Percentiles rank a stretch among this genome's conserved stretches.
Conservation (phyloP, 2,329 filamentous ascomycete genomes). For the Pseudopyrenochaeta lycopersici region DNA sequence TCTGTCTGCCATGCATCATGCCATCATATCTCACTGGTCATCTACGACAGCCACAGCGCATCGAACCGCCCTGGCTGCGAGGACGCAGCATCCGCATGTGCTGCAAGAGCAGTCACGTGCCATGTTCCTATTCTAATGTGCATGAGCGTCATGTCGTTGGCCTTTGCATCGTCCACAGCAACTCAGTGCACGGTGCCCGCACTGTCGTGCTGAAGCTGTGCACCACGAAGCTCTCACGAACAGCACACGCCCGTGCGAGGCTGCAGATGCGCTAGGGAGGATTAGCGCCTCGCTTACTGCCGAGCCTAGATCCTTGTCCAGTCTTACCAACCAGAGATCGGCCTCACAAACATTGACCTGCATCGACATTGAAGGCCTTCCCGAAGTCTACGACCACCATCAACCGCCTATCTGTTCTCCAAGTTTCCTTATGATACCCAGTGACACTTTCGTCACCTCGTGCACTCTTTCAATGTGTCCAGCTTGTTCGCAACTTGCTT, state of each 20-base stretch:
- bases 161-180: not conserved
- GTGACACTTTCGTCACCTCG: conserved; percentile 2
- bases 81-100: not conserved
- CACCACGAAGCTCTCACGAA: conserved; percentile 30
- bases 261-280: conserved; percentile 14
- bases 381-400: conserved; percentile 10
- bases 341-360: conserved; percentile 15
- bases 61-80: not conserved
- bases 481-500: conserved; percentile 2
- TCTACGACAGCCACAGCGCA: conserved; percentile 9
- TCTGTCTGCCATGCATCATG: not conserved
- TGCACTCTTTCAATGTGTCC: not conserved
- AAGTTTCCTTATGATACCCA: conserved; percentile 35
- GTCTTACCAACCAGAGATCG: conserved; percentile 20
- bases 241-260: conserved; percentile 19
- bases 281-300: not conserved
- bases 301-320: conserved; percentile 11
- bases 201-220: no score
- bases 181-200: not conserved
- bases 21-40: not conserved
- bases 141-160: not conserved
- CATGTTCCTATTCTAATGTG: not conserved
- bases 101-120: not conserved
- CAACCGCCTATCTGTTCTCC: conserved; percentile 12
- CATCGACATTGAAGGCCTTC: conserved; percentile 6